phyloP scores from a whole-genome alignment of 148 eudicot species.

The Fagopyrum esculentum region DNA sequence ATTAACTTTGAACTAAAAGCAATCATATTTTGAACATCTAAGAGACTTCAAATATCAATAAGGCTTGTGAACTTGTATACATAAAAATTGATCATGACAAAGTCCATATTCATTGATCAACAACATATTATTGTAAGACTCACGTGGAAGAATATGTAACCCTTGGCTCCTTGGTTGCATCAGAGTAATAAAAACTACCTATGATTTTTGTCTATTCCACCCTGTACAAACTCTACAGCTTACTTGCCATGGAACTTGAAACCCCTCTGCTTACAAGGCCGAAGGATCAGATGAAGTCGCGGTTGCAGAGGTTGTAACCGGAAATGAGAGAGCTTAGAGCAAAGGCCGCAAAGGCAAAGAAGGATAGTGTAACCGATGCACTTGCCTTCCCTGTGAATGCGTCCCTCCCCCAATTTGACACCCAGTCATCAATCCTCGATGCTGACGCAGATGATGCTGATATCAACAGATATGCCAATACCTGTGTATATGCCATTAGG shows the following conservation, averaged over 20 bases:
- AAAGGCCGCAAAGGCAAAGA: slow-evolving; percentile 67
- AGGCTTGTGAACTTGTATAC: neutral
- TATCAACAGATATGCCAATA: slow-evolving; percentile 28
- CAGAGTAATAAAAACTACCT: neutral
- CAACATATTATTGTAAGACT: slow-evolving; percentile 8
- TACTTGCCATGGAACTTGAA: neutral
- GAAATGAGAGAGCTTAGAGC: slow-evolving; percentile 83
- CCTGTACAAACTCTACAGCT: slow-evolving; percentile 10
- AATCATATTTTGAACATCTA: neutral
- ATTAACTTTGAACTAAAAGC: neutral
- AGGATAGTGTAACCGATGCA: slow-evolving; percentile 78
- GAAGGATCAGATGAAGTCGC: slow-evolving; percentile 32
- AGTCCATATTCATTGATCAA: slow-evolving; percentile 5
- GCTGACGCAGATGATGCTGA: slow-evolving; percentile 94
- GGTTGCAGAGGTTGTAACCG: slow-evolving; percentile 73
- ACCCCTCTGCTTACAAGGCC: neutral
- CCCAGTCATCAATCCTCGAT: slow-evolving; percentile 77
- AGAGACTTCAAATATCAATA: neutral
- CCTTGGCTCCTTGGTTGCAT: slow-evolving; percentile 1
- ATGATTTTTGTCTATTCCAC: neutral
- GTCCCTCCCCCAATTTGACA: slow-evolving; percentile 85
- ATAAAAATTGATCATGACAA: slow-evolving; percentile 1
- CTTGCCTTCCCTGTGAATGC: slow-evolving; percentile 68
- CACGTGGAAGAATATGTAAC: slow-evolving; percentile 1
- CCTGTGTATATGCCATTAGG: neutral